These are phyloP conservation scores for Seiridium cupressi DNA, from an alignment of 2,329 filamentous ascomycete genomes.

Conservation along the genomic window DNA sequence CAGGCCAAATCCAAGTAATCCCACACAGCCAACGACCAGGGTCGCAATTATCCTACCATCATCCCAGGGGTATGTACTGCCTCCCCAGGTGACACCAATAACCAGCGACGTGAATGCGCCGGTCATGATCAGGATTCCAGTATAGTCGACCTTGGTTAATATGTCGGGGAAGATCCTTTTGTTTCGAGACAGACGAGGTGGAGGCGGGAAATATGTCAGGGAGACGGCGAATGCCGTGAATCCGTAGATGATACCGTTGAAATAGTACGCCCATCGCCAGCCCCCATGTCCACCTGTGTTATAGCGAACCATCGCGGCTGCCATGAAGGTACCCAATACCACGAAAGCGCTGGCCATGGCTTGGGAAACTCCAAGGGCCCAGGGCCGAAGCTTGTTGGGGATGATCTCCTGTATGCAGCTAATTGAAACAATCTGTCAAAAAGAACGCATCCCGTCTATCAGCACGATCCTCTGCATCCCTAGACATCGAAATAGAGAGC, in stretches of 20 bases:
- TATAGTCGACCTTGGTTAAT: not conserved
- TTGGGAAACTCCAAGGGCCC: not conserved
- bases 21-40: constrained; percentile 45
- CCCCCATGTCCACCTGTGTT: constrained; percentile 1
- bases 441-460: no score
- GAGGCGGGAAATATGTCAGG: not conserved
- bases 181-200: not conserved
- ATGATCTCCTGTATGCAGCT: not conserved
- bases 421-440: not conserved
- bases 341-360: not conserved
- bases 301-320: not conserved
- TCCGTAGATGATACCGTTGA: constrained; percentile 5
- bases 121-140: not conserved
- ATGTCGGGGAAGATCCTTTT: not conserved
- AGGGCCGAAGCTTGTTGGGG: constrained; percentile 4
- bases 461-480: no score
- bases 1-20: not conserved
- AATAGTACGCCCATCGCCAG: constrained; percentile 6
- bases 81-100: constrained; percentile 34
- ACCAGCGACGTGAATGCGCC: not conserved
- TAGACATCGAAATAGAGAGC: no score
- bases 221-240: not conserved
- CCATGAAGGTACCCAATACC: not conserved
- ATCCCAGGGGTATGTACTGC: constrained; percentile 55
- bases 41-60: constrained; percentile 54